Conservation (phyloP, 768 basidiomycete genomes). For the Nevesoporus exiguus region DNA sequence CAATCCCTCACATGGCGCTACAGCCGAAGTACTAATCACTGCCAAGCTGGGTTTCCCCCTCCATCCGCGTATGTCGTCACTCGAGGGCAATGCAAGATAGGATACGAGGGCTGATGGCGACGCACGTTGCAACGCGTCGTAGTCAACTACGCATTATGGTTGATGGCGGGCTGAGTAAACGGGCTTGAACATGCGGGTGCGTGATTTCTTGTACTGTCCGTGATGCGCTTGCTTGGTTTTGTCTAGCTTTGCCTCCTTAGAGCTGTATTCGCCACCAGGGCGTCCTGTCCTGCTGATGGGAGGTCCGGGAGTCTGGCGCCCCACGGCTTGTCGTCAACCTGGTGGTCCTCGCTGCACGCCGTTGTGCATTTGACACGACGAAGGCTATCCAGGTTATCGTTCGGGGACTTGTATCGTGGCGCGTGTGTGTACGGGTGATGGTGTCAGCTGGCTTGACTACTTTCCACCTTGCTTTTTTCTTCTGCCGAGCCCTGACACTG, state of each 20-base stretch:
- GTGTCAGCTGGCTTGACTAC: too few species aligned
- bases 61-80: conserved; percentile 4
- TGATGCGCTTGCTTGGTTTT: neutral
- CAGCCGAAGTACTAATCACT: neutral
- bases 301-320: too few species aligned
- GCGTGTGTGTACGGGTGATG: too few species aligned
- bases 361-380: neutral
- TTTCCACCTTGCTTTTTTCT: too few species aligned
- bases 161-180: neutral
- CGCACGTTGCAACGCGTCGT: neutral
- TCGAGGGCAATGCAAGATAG: conserved; percentile 3
- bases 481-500: too few species aligned
- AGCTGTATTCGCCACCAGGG: neutral
- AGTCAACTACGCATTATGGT: neutral
- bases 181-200: neutral
- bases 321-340: neutral
- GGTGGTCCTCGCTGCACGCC: neutral
- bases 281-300: neutral
- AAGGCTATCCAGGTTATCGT: too few species aligned
- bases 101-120: neutral
- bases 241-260: neutral
- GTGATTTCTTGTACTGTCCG: neutral
- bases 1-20: neutral
- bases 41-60: neutral
- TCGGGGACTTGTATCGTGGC: too few species aligned